Percentiles rank a stretch among this genome's conserved stretches.
These are phyloP conservation scores for Solanum virginianum DNA, from an alignment of 257 asterid species.

Conservation along the genomic window DNA sequence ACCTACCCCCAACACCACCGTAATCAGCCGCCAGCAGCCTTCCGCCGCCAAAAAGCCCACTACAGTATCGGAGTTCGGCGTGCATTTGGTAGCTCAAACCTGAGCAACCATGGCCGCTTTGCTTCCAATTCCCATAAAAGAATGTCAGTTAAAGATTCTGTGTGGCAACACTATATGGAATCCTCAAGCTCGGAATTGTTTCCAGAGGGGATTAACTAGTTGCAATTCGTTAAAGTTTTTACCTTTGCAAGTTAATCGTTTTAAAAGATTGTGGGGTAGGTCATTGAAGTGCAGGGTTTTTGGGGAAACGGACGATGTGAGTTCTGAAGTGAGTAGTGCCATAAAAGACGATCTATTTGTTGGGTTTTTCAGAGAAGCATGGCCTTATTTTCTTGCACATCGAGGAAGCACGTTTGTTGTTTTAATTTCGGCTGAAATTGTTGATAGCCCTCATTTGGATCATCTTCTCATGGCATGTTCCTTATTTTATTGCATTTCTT, in stretches of 20 bases:
- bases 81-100: neutral
- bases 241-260: neutral
- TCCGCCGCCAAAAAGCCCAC: neutral
- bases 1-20: neutral
- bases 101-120: neutral
- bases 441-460: constrained; percentile 66
- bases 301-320: constrained; percentile 26
- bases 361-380: constrained; percentile 71
- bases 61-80: neutral
- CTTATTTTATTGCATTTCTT: neutral
- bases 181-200: neutral
- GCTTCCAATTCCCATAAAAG: neutral
- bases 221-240: neutral
- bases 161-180: neutral
- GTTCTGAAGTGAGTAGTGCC: constrained; percentile 24
- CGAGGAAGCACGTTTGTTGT: constrained; percentile 93
- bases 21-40: neutral
- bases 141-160: neutral
- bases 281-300: constrained; percentile 12
- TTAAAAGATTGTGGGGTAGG: neutral
- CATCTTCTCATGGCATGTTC: constrained; percentile 67
- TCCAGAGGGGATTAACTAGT: neutral
- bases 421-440: constrained; percentile 70
- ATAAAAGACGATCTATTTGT: constrained; percentile 69
- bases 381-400: constrained; percentile 88